phyloP scores from a whole-genome alignment of 352 stramenopile genomes.

The Phytophthora vignae region DNA sequence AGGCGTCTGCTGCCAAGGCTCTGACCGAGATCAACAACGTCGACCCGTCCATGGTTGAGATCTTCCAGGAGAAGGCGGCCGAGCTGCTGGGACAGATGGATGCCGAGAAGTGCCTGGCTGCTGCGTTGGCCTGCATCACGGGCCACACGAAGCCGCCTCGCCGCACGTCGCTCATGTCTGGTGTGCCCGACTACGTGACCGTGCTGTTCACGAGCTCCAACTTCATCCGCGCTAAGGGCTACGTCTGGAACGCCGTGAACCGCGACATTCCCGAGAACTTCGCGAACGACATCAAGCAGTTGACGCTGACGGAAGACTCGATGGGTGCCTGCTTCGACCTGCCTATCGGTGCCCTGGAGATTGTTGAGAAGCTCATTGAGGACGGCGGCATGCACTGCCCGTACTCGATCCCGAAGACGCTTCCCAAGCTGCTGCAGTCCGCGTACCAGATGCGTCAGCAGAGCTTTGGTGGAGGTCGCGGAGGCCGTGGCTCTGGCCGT shows the following conservation, averaged over 20 bases:
- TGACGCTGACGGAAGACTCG: slow-evolving; percentile 89
- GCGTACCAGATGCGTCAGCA: slow-evolving; percentile 57
- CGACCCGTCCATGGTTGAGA: slow-evolving; percentile 72
- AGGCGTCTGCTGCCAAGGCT: slow-evolving; percentile 84
- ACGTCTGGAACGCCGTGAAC: slow-evolving; percentile 94
- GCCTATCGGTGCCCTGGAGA: slow-evolving; percentile 63
- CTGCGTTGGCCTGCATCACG: slow-evolving; percentile 91
- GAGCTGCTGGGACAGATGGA: slow-evolving; percentile 73
- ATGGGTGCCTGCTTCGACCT: slow-evolving; percentile 94
- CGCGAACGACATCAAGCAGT: slow-evolving; percentile 87
- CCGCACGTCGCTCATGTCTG: slow-evolving; percentile 89
- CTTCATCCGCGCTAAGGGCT: slow-evolving; percentile 87
- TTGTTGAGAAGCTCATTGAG: slow-evolving; percentile 84
- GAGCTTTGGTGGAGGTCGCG: slow-evolving; percentile 51
- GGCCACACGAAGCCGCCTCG: slow-evolving; percentile 86
- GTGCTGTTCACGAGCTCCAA: slow-evolving; percentile 88
- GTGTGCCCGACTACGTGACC: slow-evolving; percentile 91
- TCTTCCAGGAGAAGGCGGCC: slow-evolving; percentile 78
- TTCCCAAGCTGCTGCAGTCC: slow-evolving; percentile 83
- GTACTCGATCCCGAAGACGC: slow-evolving; percentile 81
- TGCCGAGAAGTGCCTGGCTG: slow-evolving; percentile 73
- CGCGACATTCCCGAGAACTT: slow-evolving; percentile 83
- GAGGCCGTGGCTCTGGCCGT: slow-evolving; percentile 48
- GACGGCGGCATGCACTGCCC: slow-evolving; percentile 58
- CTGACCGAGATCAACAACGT: slow-evolving; percentile 87